phyloP scores from a whole-genome alignment of 257 asterid species.

The Solanum sejunctum region DNA sequence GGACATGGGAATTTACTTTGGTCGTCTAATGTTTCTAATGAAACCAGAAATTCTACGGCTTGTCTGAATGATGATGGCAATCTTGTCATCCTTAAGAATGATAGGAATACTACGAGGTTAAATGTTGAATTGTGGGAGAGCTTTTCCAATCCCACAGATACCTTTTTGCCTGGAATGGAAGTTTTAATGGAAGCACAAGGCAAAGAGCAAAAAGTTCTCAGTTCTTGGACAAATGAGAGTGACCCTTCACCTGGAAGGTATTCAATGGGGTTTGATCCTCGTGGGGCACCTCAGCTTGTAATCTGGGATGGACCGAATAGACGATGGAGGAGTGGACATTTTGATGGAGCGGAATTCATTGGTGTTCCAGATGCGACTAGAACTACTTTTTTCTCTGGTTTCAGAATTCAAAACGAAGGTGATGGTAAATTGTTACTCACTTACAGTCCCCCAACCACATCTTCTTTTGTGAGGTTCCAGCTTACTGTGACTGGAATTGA shows the following conservation, averaged over 20 bases:
- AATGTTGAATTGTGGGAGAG: slow-evolving; percentile 32
- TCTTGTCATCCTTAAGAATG: slow-evolving; percentile 10
- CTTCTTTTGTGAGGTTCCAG: slow-evolving; percentile 25
- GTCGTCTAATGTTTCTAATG: slow-evolving; percentile 23
- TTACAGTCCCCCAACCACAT: slow-evolving; percentile 15
- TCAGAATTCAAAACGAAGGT: slow-evolving; percentile 15
- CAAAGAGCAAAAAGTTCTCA: slow-evolving; percentile 26
- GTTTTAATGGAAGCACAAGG: slow-evolving; percentile 5
- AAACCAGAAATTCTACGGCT: slow-evolving; percentile 23
- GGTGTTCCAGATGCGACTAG: slow-evolving; percentile 34
- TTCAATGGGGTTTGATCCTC: slow-evolving; percentile 55
- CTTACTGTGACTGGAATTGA: slow-evolving; percentile 36
- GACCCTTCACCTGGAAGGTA: slow-evolving; percentile 65
- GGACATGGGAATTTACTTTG: slow-evolving; percentile 18
- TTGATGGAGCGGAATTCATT: slow-evolving; percentile 32
- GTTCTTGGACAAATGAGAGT: slow-evolving; percentile 37
- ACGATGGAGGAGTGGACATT: slow-evolving; percentile 74
- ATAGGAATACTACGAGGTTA: neutral
- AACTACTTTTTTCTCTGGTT: slow-evolving; percentile 28
- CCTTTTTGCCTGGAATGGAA: slow-evolving; percentile 51
- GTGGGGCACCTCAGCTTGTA: slow-evolving; percentile 64
- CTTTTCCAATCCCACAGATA: slow-evolving; percentile 47
- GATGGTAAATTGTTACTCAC: slow-evolving; percentile 7
- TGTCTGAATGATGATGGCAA: slow-evolving; percentile 35
- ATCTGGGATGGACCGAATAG: slow-evolving; percentile 54